Evolutionary conservation across 2,329 filamentous ascomycete species (phyloP).

Genomic region (Colletotrichum navitas): DNA sequence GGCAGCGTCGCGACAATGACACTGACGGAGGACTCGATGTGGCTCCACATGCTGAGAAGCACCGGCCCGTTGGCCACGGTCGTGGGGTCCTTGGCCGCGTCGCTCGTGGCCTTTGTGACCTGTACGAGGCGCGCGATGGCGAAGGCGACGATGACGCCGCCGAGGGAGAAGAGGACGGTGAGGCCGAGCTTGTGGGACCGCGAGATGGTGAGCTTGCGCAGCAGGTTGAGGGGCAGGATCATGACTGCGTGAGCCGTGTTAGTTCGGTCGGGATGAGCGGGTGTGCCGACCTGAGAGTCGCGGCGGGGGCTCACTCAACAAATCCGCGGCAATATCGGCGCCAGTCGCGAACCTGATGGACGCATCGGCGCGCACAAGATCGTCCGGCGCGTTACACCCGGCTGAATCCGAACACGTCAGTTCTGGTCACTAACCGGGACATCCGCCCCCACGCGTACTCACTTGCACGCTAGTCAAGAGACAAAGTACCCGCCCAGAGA

Average conservation of each 20-base stretch:
- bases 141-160: conserved; percentile 38
- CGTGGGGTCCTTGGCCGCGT: conserved; percentile 33
- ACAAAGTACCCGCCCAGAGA: conserved; percentile 30
- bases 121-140: conserved; percentile 31
- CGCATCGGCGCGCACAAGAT: conserved; percentile 24
- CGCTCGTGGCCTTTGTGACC: conserved; percentile 30
- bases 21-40: conserved; percentile 37
- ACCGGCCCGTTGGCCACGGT: conserved; percentile 37
- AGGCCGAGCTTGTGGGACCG: conserved; percentile 33
- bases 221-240: conserved; percentile 27
- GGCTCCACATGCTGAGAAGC: conserved; percentile 41
- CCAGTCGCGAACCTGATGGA: conserved; percentile 31
- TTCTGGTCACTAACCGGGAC: too few relatives aligned
- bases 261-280: conserved; percentile 3
- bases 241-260: conserved; percentile 1
- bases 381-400: conserved; percentile 25
- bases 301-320: conserved; percentile 10
- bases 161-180: conserved; percentile 36
- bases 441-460: neutral
- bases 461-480: too few relatives aligned
- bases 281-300: neutral
- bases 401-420: neutral
- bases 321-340: conserved; percentile 19
- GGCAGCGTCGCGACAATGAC: conserved; percentile 39
- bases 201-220: conserved; percentile 29